Percentiles rank a stretch among this genome's conserved stretches.
These are phyloP conservation scores for Trichoderma guizhouense DNA, from an alignment of 2,329 filamentous ascomycete genomes.

Conservation along the genomic window DNA sequence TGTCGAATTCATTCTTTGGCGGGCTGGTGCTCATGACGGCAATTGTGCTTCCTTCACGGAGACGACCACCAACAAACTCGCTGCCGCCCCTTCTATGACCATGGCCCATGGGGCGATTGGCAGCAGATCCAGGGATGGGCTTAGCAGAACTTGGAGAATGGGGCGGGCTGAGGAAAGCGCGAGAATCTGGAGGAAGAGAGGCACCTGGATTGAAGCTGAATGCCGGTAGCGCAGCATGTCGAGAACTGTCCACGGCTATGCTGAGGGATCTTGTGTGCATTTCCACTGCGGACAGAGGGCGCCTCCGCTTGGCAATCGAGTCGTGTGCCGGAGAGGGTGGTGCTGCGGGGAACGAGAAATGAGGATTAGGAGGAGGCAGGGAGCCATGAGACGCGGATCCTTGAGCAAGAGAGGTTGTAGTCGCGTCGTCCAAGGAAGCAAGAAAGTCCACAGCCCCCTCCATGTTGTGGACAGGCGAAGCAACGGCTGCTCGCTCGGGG, in stretches of 20 bases:
- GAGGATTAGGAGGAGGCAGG: slow-evolving; percentile 56
- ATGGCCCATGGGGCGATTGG: slow-evolving; percentile 59
- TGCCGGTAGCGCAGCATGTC: slow-evolving; percentile 46
- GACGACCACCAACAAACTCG: slow-evolving; percentile 78
- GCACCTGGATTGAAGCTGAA: slow-evolving; percentile 57
- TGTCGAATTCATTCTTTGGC: slow-evolving; percentile 60
- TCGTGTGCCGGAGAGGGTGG: slow-evolving; percentile 45
- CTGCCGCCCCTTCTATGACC: slow-evolving; percentile 78
- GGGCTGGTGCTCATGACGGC: slow-evolving; percentile 66
- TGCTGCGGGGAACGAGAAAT: slow-evolving; percentile 60
- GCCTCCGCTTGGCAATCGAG: slow-evolving; percentile 44
- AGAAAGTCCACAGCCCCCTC: slow-evolving; percentile 27
- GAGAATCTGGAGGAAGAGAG: slow-evolving; percentile 33
- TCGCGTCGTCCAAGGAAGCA: slow-evolving; percentile 22
- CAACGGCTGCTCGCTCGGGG: slow-evolving; percentile 35
- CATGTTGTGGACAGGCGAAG: slow-evolving; percentile 27
- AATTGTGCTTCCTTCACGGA: slow-evolving; percentile 55
- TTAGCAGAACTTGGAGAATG: slow-evolving; percentile 51
- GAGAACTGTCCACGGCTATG: slow-evolving; percentile 29
- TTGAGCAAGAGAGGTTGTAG: slow-evolving; percentile 22
- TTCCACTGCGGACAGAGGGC: slow-evolving; percentile 54
- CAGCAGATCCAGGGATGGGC: slow-evolving; percentile 45
- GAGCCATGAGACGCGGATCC: slow-evolving; percentile 17
- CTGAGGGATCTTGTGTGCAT: slow-evolving; percentile 34
- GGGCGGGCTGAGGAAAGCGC: slow-evolving; percentile 50